phyloP scores from a whole-genome alignment of 2,329 filamentous ascomycete genomes.

The Exserohilum turcica region DNA sequence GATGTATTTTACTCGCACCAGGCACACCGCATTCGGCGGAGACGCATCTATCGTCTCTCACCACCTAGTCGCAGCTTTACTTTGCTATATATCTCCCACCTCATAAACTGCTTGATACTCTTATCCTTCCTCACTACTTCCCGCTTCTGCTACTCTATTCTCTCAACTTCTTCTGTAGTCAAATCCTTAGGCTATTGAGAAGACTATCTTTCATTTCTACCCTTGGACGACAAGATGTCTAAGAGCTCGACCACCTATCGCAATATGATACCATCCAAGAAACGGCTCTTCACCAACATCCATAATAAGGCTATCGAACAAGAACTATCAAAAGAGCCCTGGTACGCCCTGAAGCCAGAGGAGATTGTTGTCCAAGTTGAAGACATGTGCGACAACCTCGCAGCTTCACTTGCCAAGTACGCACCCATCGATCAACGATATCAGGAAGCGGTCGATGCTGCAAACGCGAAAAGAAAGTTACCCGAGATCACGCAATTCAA shows the following conservation, averaged over 20 bases:
- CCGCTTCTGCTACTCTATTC: neutral
- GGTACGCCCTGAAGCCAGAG: constrained; percentile 10
- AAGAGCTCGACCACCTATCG: neutral
- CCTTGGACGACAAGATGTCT: neutral
- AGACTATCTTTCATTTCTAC: neutral
- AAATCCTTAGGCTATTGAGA: neutral
- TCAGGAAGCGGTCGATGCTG: neutral
- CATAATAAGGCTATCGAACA: neutral
- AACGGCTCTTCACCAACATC: neutral
- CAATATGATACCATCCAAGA: neutral
- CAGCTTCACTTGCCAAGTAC: neutral
- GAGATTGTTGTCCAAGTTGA: neutral
- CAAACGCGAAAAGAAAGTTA: neutral
- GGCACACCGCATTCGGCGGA: neutral
- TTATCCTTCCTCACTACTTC: neutral
- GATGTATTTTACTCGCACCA: neutral
- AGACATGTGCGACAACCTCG: constrained; percentile 6
- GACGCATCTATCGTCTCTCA: neutral
- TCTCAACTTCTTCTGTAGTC: neutral
- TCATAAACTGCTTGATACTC: neutral
- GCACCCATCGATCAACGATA: neutral
- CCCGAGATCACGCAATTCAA: neutral
- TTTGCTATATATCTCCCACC: neutral
- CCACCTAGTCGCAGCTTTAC: neutral
- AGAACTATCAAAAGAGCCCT: constrained; percentile 5